Conservation (phyloP, 352 stramenopile genomes). For the Globisporangium apiculatum region DNA sequence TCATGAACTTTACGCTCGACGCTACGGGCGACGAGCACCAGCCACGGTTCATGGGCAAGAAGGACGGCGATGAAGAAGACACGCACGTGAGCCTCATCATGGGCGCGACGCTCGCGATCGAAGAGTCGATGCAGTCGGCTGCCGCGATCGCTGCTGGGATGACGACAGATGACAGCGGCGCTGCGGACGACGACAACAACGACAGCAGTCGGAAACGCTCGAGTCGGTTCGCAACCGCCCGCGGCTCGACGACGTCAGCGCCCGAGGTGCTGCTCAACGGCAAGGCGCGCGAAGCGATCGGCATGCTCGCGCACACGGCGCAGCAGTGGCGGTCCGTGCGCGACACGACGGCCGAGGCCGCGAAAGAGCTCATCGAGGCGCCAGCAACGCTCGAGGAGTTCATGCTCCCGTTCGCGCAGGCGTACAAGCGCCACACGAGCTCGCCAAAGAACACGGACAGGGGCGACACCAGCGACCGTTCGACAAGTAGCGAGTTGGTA, state of each 20-base stretch:
- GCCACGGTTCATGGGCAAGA: constrained; percentile 41
- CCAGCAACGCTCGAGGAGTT: constrained; percentile 29
- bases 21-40: constrained; percentile 27
- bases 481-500: constrained; percentile 2
- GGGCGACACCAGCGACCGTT: no score
- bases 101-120: constrained; percentile 68
- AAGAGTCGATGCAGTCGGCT: constrained; percentile 28
- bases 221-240: constrained; percentile 2
- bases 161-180: not conserved
- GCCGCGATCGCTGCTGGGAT: not conserved
- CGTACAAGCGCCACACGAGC: constrained; percentile 12
- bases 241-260: constrained; percentile 1
- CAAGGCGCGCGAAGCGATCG: constrained; percentile 12
- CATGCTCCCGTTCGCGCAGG: constrained; percentile 22
- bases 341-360: constrained; percentile 57
- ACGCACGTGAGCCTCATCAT: constrained; percentile 80
- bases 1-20: constrained; percentile 77
- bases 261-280: constrained; percentile 10
- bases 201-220: not conserved
- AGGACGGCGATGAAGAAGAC: constrained; percentile 50
- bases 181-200: not conserved
- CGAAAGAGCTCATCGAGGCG: constrained; percentile 49
- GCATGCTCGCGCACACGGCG: constrained; percentile 22
- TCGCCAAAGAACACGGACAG: constrained; percentile 1
- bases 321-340: constrained; percentile 44